Evolutionary conservation across 1,284 basidiomycete genomes (phyloP), one percentile per base, ranked within the genome.

Genomic region (Schizophyllum amplum): DNA sequence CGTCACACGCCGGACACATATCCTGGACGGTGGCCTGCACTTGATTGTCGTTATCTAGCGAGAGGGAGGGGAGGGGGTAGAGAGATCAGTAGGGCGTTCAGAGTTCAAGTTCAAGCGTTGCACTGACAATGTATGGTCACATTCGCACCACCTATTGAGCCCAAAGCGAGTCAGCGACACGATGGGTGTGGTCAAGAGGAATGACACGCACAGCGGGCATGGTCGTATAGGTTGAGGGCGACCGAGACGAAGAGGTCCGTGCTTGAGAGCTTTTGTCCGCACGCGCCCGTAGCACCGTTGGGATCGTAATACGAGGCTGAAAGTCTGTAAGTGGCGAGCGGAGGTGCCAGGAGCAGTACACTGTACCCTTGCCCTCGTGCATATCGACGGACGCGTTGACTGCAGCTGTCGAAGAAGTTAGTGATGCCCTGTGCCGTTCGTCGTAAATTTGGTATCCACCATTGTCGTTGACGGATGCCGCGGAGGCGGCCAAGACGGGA

Each of bases 211-310:
- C 33, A 42, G 7, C 11, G 33, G 7, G 11, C 33, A 9, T 42
- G 11, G 33, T 42, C 17, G 33, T 4, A 42, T 9, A 42, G 11
- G 7, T 42, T 42, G 33, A 42, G 13, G 13, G 33, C 62, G 17
- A 72, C 59, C 1, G 71, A 69, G 24, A 67, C 69, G 49, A 70
- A 62, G 42, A 63, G 62, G 22, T 71, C 68, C 4, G 51, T 59
- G 51, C 66, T 62, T 6, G 53, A 56, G 48, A 64, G 66, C 54
- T 54, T 55, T 21, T 42, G 57, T 4, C 70, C 71, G 51, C 71
- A 72, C 0, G 56, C 52, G 22, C 59, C 56, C 2, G n/a, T 47
- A 1, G 54, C 57, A 22, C 59, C 59, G 46, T 55, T 51, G 22
- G 59, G 59, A 42, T 56, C 51, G 23, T 60, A 60, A 23, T 54